These are phyloP conservation scores for Neonectria sp. DNA, from an alignment of 2,329 filamentous ascomycete species.

Conservation along the genomic window DNA sequence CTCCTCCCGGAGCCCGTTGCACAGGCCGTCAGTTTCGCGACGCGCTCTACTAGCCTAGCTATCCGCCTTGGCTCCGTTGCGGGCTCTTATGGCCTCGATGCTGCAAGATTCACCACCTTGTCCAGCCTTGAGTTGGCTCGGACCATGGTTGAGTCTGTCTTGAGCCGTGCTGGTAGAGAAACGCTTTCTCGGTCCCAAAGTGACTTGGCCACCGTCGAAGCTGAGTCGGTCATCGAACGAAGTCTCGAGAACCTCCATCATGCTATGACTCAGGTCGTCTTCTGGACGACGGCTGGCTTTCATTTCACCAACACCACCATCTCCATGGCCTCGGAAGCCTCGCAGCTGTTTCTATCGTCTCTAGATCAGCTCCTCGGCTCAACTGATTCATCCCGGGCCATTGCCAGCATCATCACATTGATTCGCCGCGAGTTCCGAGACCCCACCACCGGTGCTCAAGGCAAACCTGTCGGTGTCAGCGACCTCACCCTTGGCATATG, in stretches of 20 bases:
- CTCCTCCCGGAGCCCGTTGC: slow-evolving; percentile 72
- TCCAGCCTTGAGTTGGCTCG: slow-evolving; percentile 72
- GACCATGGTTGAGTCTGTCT: slow-evolving; percentile 67
- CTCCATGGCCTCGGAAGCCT: slow-evolving; percentile 68
- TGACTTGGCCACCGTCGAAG: slow-evolving; percentile 65
- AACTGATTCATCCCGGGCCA: slow-evolving; percentile 78
- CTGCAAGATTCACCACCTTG: slow-evolving; percentile 69
- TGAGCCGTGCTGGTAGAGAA: slow-evolving; percentile 68
- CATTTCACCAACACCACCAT: slow-evolving; percentile 70
- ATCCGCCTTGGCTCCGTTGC: slow-evolving; percentile 68
- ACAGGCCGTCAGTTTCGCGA: slow-evolving; percentile 72
- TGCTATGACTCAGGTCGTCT: slow-evolving; percentile 71
- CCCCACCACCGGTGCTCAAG: slow-evolving; percentile 70
- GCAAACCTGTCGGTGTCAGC: slow-evolving; percentile 72
- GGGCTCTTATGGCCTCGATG: slow-evolving; percentile 66
- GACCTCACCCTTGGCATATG: slow-evolving; percentile 74
- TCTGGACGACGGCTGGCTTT: slow-evolving; percentile 74
- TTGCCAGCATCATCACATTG: slow-evolving; percentile 76
- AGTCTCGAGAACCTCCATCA: slow-evolving; percentile 71
- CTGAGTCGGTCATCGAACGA: slow-evolving; percentile 70
- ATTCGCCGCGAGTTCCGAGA: slow-evolving; percentile 76
- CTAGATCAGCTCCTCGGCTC: slow-evolving; percentile 77
- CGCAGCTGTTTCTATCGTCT: slow-evolving; percentile 70
- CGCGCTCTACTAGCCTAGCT: slow-evolving; percentile 71
- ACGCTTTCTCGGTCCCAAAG: slow-evolving; percentile 61